Percentiles rank a stretch among this genome's conserved stretches.
phyloP scores from a whole-genome alignment of 306 rosid genomes.

The Ochetophila trinervis region DNA sequence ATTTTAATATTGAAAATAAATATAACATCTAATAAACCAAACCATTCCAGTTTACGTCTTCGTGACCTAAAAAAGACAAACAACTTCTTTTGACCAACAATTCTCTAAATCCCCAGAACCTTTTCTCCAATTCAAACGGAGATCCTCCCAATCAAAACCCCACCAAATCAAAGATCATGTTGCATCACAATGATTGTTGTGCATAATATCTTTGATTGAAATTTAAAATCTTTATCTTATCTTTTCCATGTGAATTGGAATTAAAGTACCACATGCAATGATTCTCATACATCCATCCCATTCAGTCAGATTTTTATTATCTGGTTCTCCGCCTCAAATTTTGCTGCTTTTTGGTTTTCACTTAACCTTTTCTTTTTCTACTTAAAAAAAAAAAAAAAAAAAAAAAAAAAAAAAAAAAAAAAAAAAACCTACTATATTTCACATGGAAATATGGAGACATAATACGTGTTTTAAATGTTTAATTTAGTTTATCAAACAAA shows the following conservation, averaged over 20 bases:
- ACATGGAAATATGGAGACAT: conserved; percentile 30
- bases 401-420: neutral
- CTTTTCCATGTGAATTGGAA: conserved; percentile 62
- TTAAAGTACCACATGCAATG: conserved; percentile 56
- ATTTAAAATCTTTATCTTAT: conserved; percentile 33
- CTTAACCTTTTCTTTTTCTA: neutral
- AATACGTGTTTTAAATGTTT: neutral
- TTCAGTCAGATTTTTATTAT: conserved; percentile 12
- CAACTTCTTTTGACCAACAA: conserved; percentile 42
- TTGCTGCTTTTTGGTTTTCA: conserved; percentile 5
- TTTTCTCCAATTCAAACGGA: conserved; percentile 70
- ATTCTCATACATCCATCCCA: conserved; percentile 32
- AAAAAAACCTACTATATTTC: conserved; percentile 15
- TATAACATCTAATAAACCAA: neutral
- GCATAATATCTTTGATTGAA: conserved; percentile 6
- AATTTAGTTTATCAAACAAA: conserved; percentile 4
- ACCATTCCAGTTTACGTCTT: neutral
- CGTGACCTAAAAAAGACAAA: conserved; percentile 1
- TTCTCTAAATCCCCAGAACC: conserved; percentile 14
- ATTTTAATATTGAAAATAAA: neutral
- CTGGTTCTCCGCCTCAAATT: conserved; percentile 19
- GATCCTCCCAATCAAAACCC: conserved; percentile 29
- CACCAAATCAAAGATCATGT: conserved; percentile 37
- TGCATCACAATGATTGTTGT: conserved; percentile 30
- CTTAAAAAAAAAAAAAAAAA: neutral